Evolutionary conservation across 140 eudicot species (phyloP).

Genomic region (Ambrosia hybrid): DNA sequence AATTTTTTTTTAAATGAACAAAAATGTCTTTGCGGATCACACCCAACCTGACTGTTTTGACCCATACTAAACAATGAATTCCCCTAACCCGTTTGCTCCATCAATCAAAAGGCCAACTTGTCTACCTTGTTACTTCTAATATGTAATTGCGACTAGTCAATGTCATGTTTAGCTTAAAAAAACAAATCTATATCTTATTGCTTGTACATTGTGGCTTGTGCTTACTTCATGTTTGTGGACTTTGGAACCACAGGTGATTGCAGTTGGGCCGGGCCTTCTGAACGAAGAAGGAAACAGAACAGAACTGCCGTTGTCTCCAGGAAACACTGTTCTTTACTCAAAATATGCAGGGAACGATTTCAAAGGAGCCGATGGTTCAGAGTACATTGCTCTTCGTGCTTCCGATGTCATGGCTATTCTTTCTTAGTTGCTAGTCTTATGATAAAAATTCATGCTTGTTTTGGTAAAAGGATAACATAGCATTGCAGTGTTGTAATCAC

Average conservation of each 20-base stretch:
- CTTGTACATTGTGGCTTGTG: not conserved
- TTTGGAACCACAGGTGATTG: conserved; percentile 60
- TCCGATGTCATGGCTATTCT: conserved; percentile 86
- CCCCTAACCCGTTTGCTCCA: not conserved
- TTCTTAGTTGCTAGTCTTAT: conserved; percentile 37
- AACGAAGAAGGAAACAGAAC: conserved; percentile 81
- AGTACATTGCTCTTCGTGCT: conserved; percentile 65
- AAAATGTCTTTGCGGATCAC: too few relatives aligned
- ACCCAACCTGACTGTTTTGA: too few relatives aligned
- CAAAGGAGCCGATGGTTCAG: conserved; percentile 73
- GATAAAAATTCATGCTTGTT: conserved; percentile 13
- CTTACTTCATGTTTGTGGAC: conserved; percentile 9
- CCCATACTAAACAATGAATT: too few relatives aligned
- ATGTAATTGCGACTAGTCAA: not conserved
- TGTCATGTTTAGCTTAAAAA: not conserved
- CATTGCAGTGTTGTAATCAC: conserved; percentile 34
- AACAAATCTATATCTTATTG: not conserved
- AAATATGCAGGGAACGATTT: conserved; percentile 86
- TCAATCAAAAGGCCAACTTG: not conserved
- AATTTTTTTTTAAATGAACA: too few relatives aligned
- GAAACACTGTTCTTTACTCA: conserved; percentile 81
- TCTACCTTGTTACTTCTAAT: not conserved
- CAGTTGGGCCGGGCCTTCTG: conserved; percentile 85
- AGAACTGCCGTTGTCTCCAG: conserved; percentile 54
- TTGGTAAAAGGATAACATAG: conserved; percentile 25